Evolutionary conservation across 768 basidiomycete genomes (phyloP).

Genomic region (Podaxis sp.): DNA sequence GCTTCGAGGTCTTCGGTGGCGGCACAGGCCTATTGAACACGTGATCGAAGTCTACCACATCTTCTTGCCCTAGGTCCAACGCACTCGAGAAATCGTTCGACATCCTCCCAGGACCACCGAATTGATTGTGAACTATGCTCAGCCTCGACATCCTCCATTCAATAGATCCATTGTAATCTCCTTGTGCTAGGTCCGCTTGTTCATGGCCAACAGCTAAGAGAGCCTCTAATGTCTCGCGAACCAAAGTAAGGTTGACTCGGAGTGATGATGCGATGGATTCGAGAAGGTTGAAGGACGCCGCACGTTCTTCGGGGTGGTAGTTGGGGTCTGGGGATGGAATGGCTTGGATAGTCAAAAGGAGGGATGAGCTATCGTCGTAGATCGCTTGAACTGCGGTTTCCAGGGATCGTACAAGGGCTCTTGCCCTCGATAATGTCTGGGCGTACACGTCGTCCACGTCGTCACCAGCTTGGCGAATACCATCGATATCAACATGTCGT

Average conservation of each 20-base stretch:
- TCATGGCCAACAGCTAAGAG: constrained; percentile 66
- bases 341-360: constrained; percentile 61
- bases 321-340: constrained; percentile 39
- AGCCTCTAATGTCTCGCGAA: constrained; percentile 60
- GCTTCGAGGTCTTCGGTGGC: constrained; percentile 27
- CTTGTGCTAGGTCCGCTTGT: constrained; percentile 67
- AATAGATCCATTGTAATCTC: constrained; percentile 73
- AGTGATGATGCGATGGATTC: constrained; percentile 52
- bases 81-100: constrained; percentile 30
- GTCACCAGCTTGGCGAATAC: constrained; percentile 52
- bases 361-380: constrained; percentile 66
- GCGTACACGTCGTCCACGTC: constrained; percentile 52
- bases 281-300: constrained; percentile 42
- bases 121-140: constrained; percentile 55
- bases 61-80: constrained; percentile 43
- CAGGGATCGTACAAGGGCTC: constrained; percentile 63
- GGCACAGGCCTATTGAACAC: constrained; percentile 45
- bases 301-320: constrained; percentile 30
- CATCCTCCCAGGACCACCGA: constrained; percentile 38
- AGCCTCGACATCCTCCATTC: constrained; percentile 76
- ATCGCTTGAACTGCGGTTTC: constrained; percentile 72
- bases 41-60: constrained; percentile 58
- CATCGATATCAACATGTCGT: constrained; percentile 81
- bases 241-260: constrained; percentile 53
- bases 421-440: constrained; percentile 68